Base-by-base conservation (phyloP, 75 land plant genomes). In the Cryptomeria japonica region DNA sequence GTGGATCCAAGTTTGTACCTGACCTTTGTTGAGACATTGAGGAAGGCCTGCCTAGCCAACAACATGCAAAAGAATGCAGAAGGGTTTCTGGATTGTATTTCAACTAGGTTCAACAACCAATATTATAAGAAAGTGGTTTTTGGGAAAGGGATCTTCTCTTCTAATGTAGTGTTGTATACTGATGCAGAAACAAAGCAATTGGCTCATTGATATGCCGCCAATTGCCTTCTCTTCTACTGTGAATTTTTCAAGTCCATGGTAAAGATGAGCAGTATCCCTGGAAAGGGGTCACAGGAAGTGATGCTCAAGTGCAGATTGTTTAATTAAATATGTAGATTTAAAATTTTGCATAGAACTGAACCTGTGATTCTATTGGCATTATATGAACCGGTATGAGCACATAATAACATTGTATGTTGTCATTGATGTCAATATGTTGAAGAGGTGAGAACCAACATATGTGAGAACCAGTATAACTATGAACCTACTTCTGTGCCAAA, bases 251-350 rank as follows among this genome's bases (percentile, higher is more conserved):
- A 90, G 25, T 94, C 95, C 25, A 93, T 94, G 87, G 84, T 93
- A 88, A 91, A 90, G 85, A 91, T 94, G 94, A 91, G 95, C 82
- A 92, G 92, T 91, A 36, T 94, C 37, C 86, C 68, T 25, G 95
- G 95, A 13, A 25, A 32, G 32, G 95, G 95, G 6, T 22, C 72
- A 22, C 87, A 91, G 46, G 95, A 94, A 86, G 86, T 94, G 39
- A 90, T 93, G 85, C 84, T 84, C 86, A 86, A 92, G 34, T 94
- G 95, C 68, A 85, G 91, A 85, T 79, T 86, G 37, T 90, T 91
- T 22, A 90, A 88, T 28, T 91, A 82, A 83, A 25, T 4, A 51
- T 51, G 55, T 0, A 10, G 51, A 49, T 49, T 49, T 49, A 0
- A 49, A 9, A 0, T 49, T 8, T 0, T 49, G 12, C 51, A 11